phyloP scores from a whole-genome alignment of 805 yeast species.

The Wickerhamomyces rabaulensis region DNA sequence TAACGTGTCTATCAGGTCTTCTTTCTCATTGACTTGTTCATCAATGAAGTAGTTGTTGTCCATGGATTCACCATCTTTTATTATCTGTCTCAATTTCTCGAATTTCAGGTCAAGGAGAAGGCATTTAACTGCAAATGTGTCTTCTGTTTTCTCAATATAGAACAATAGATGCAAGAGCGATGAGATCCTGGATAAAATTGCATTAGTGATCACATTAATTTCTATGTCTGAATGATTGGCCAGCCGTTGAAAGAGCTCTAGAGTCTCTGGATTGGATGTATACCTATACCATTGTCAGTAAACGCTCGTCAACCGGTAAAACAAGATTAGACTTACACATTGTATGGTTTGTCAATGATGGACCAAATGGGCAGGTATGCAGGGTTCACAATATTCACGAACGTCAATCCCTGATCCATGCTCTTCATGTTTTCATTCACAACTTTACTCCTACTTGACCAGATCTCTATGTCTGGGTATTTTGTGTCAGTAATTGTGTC shows the following conservation, averaged over 20 bases:
- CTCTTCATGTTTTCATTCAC: slow-evolving; percentile 15
- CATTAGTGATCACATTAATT: slow-evolving; percentile 8
- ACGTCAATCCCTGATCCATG: slow-evolving; percentile 4
- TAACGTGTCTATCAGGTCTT: slow-evolving; percentile 21
- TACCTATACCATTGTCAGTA: slow-evolving; percentile 12
- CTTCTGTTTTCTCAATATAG: slow-evolving; percentile 13
- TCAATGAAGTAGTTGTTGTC: slow-evolving; percentile 16
- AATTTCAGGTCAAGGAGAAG: slow-evolving; percentile 14
- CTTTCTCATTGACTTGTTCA: slow-evolving; percentile 13
- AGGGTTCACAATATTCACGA: slow-evolving; percentile 17
- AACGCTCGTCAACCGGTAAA: not conserved
- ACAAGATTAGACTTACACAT: slow-evolving; percentile 18
- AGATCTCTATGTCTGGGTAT: slow-evolving; percentile 18
- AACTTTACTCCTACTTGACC: slow-evolving; percentile 23
- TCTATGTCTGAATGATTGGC: slow-evolving; percentile 13
- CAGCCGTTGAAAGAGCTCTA: slow-evolving; percentile 10
- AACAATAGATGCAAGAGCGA: slow-evolving; percentile 14
- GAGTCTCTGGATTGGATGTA: slow-evolving; percentile 11
- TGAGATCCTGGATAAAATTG: slow-evolving; percentile 10
- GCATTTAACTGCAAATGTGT: slow-evolving; percentile 13
- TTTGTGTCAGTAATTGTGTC: not conserved
- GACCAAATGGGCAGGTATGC: slow-evolving; percentile 22
- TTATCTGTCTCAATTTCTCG: slow-evolving; percentile 5
- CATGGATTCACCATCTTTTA: slow-evolving; percentile 1
- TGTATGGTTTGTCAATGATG: slow-evolving; percentile 23